phyloP scores from a whole-genome alignment of 257 asterid genomes.

The Solanum ahanhuiri region DNA sequence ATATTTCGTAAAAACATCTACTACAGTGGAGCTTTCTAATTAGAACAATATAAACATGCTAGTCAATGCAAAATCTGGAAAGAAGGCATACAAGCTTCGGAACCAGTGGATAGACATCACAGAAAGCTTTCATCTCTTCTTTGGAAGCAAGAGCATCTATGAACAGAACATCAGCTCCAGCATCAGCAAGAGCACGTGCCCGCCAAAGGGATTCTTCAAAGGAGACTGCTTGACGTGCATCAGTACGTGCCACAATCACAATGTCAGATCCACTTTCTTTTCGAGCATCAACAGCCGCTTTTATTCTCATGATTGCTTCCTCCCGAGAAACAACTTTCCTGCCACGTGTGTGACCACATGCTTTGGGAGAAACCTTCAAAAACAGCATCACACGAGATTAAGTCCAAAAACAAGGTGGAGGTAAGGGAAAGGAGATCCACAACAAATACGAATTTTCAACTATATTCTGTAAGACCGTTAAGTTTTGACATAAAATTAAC shows the following conservation, averaged over 20 bases:
- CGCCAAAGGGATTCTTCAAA: slow-evolving; percentile 87
- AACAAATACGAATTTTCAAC: neutral
- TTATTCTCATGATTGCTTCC: slow-evolving; percentile 72
- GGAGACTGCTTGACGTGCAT: slow-evolving; percentile 92
- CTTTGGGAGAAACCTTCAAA: slow-evolving; percentile 80
- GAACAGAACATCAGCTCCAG: slow-evolving; percentile 94
- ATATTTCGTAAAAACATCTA: neutral
- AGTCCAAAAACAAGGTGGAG: neutral
- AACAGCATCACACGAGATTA: slow-evolving; percentile 6
- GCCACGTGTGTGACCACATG: slow-evolving; percentile 93
- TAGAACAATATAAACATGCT: neutral
- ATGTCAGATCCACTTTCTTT: slow-evolving; percentile 84
- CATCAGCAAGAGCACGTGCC: slow-evolving; percentile 73
- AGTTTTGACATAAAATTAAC: neutral
- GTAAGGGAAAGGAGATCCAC: neutral
- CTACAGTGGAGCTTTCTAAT: neutral
- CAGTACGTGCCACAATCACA: slow-evolving; percentile 91
- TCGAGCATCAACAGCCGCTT: slow-evolving; percentile 93
- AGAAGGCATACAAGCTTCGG: slow-evolving; percentile 70
- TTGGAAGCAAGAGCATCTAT: slow-evolving; percentile 87
- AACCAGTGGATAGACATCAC: slow-evolving; percentile 60
- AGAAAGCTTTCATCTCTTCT: slow-evolving; percentile 85
- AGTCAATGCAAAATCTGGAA: neutral
- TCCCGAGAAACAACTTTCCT: slow-evolving; percentile 83
- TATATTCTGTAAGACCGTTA: neutral